Evolutionary conservation across 306 rosid genomes (phyloP).

Genomic region (Quercus alba): DNA sequence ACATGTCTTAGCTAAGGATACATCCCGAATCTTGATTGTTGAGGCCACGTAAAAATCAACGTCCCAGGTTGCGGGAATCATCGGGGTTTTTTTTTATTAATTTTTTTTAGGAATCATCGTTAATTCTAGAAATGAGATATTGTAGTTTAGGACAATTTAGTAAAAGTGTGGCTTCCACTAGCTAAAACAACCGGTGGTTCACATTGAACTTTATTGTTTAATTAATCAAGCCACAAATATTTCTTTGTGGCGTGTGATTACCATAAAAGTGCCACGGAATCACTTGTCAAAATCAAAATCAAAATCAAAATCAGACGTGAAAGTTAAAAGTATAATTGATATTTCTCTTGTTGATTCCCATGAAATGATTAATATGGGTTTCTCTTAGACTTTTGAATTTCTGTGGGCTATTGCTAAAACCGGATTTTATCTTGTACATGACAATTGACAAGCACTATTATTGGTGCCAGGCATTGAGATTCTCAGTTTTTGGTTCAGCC

Average conservation of each 20-base stretch:
- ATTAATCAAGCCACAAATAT: neutral
- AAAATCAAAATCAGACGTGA: neutral
- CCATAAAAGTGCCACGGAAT: neutral
- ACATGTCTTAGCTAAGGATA: too few relatives aligned
- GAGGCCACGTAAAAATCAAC: slow-evolving; percentile 7
- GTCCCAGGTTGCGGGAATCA: slow-evolving; percentile 2
- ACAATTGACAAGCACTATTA: neutral
- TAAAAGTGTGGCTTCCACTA: neutral
- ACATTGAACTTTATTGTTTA: neutral
- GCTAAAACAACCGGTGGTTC: neutral
- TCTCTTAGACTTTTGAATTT: too few relatives aligned
- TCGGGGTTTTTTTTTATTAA: neutral
- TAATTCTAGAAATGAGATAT: too few relatives aligned
- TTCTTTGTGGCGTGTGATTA: neutral
- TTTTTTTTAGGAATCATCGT: too few relatives aligned
- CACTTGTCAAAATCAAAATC: neutral
- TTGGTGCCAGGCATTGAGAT: neutral
- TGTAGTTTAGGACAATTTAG: too few relatives aligned
- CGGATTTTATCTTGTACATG: neutral
- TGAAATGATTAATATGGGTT: neutral
- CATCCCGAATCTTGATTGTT: too few relatives aligned
- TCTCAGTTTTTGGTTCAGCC: neutral
- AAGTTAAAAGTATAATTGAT: neutral
- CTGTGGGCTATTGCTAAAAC: neutral
- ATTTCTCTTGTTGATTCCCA: neutral